Conservation (phyloP, 2,329 filamentous ascomycete genomes). For the Pyrenophora teres region DNA sequence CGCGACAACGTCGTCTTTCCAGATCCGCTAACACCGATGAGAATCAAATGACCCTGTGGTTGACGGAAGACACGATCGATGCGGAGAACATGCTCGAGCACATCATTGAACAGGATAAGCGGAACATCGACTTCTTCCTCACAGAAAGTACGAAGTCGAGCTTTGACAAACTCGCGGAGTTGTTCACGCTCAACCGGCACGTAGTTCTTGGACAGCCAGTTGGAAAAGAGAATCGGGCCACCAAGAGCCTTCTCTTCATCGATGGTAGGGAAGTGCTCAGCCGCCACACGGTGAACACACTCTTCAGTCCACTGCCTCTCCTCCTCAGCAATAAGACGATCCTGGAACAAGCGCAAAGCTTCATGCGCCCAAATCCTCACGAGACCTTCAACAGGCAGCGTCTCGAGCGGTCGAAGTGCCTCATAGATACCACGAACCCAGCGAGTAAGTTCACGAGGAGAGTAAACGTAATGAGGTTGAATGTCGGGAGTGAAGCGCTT, state of each 20-base stretch:
- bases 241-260: slow-evolving; percentile 87
- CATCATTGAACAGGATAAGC: slow-evolving; percentile 98
- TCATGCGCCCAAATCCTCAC: slow-evolving; percentile 98
- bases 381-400: slow-evolving; percentile 83
- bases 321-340: slow-evolving; percentile 91
- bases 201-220: slow-evolving; percentile 99
- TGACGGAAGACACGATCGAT: slow-evolving; percentile 99
- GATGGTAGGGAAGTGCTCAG: slow-evolving; percentile 94
- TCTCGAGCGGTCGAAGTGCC: slow-evolving; percentile 90
- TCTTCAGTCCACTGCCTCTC: slow-evolving; percentile 96
- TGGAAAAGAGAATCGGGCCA: slow-evolving; percentile 95
- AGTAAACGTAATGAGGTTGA: slow-evolving; percentile 99
- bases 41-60: slow-evolving; percentile 94
- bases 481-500: slow-evolving; percentile 93
- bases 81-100: slow-evolving; percentile 94
- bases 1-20: slow-evolving; percentile 98
- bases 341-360: slow-evolving; percentile 92
- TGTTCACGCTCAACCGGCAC: slow-evolving; percentile 94
- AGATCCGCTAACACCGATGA: slow-evolving; percentile 97
- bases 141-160: slow-evolving; percentile 95
- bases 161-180: slow-evolving; percentile 95
- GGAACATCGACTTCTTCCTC: slow-evolving; percentile 99
- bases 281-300: slow-evolving; percentile 80
- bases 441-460: slow-evolving; percentile 93
- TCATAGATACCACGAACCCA: slow-evolving; percentile 99